Percentiles rank a stretch among this genome's conserved stretches.
phyloP scores from a whole-genome alignment of 345 rosid species.

The Sonneratia caseolaris region DNA sequence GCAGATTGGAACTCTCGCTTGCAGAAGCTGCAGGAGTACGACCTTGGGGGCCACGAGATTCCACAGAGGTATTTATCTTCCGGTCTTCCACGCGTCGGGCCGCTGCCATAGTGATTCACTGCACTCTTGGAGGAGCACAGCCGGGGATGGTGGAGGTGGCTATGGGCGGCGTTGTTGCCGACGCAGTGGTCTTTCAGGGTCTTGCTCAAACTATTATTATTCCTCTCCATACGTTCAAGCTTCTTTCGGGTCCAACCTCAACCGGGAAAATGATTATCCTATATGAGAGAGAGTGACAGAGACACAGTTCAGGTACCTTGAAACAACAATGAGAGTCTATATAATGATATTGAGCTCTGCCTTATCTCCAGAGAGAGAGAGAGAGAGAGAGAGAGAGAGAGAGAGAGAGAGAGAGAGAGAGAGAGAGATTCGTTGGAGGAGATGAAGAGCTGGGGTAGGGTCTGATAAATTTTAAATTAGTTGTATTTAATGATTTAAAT shows the following conservation, averaged over 20 bases:
- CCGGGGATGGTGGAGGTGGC: conserved; percentile 4
- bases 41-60: conserved; percentile 94
- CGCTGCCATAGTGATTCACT: not conserved
- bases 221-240: conserved; percentile 35
- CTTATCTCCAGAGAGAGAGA: not conserved
- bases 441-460: too few relatives aligned
- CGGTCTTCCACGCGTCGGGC: conserved; percentile 23
- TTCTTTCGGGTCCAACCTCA: not conserved
- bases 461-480: not conserved
- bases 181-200: conserved; percentile 29
- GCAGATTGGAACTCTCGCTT: conserved; percentile 88
- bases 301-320: too few relatives aligned
- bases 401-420: not conserved
- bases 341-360: not conserved
- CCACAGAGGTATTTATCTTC: conserved; percentile 46
- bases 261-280: not conserved
- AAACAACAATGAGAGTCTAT: not conserved
- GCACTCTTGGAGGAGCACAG: not conserved
- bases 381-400: not conserved
- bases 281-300: too few relatives aligned
- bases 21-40: conserved; percentile 91
- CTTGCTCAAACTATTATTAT: conserved; percentile 28
- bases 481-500: too few relatives aligned
- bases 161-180: conserved; percentile 23
- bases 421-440: not conserved